Percentiles rank a stretch among this genome's conserved stretches.
Conservation (phyloP, 225 moss, liverwort and hornwort species). For the Straminergon stramineum region DNA sequence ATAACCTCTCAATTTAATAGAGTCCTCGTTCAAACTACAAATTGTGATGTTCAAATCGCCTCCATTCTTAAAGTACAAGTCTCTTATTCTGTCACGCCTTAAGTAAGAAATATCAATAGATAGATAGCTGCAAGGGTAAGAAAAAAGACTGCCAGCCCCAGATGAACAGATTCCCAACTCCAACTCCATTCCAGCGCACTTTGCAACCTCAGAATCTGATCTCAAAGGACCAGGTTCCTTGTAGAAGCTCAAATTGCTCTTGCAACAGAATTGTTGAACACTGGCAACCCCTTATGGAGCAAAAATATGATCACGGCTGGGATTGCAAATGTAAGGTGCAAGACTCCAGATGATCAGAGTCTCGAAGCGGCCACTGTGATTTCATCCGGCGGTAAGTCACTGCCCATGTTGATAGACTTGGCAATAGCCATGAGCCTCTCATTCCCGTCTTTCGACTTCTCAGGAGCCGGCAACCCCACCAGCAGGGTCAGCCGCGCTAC, state of each 20-base stretch:
- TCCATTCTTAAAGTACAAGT: neutral
- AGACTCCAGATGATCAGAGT: neutral
- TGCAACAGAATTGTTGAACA: neutral
- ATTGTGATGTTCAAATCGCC: neutral
- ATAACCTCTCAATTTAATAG: neutral
- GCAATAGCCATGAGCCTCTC: slow-evolving; percentile 21
- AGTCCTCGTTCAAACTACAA: neutral
- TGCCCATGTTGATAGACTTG: slow-evolving; percentile 5
- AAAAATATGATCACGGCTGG: neutral
- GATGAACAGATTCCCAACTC: neutral
- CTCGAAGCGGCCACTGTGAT: neutral
- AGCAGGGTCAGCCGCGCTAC: slow-evolving; percentile 62
- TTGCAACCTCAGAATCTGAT: neutral
- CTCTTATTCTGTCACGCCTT: neutral
- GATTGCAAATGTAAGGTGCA: neutral
- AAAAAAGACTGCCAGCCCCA: neutral
- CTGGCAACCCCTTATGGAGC: neutral
- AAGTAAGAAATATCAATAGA: neutral
- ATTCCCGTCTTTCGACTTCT: slow-evolving; percentile 18
- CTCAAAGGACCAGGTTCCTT: neutral
- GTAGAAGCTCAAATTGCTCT: neutral
- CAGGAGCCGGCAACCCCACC: slow-evolving; percentile 45
- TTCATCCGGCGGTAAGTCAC: neutral
- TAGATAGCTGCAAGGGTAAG: neutral
- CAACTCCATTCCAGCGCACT: neutral